phyloP scores from a whole-genome alignment of 1,284 basidiomycete species.

The Cystobasidium slooffiae region DNA sequence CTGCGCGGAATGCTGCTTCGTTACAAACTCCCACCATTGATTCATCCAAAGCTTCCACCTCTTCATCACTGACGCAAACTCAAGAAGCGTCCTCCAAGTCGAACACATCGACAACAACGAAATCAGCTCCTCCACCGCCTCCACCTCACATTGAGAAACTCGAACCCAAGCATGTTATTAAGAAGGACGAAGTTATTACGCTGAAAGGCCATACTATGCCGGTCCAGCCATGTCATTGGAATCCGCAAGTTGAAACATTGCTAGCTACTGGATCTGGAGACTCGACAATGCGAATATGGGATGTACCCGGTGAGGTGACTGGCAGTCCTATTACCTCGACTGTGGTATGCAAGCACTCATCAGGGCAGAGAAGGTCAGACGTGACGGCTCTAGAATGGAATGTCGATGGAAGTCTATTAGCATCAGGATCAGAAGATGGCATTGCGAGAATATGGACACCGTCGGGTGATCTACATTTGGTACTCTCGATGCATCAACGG shows the following conservation, averaged over 20 bases:
- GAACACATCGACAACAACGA: neutral
- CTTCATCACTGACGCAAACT: neutral
- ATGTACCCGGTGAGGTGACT: slow-evolving; percentile 62
- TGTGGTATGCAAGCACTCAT: slow-evolving; percentile 61
- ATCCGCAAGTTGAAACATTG: slow-evolving; percentile 66
- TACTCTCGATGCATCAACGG: slow-evolving; percentile 54
- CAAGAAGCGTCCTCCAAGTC: neutral
- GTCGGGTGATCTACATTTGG: slow-evolving; percentile 53
- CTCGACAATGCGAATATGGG: slow-evolving; percentile 74
- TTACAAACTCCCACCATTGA: slow-evolving; percentile 14
- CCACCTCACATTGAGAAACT: neutral
- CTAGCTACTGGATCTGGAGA: slow-evolving; percentile 83
- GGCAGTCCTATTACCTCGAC: slow-evolving; percentile 60
- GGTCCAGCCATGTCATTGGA: slow-evolving; percentile 76
- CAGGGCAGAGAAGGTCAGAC: slow-evolving; percentile 67
- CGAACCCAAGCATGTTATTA: slow-evolving; percentile 19
- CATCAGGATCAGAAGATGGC: slow-evolving; percentile 63
- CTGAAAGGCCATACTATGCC: slow-evolving; percentile 49
- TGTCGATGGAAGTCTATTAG: slow-evolving; percentile 60
- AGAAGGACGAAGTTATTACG: slow-evolving; percentile 41
- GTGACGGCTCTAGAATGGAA: slow-evolving; percentile 76
- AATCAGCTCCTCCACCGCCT: neutral
- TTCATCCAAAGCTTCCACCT: slow-evolving; percentile 9
- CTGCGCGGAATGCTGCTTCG: neutral
- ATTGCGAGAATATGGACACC: slow-evolving; percentile 66